Evolutionary conservation across 208 protist genomes (phyloP).

Genomic region (Endotrypanum monterogeii): DNA sequence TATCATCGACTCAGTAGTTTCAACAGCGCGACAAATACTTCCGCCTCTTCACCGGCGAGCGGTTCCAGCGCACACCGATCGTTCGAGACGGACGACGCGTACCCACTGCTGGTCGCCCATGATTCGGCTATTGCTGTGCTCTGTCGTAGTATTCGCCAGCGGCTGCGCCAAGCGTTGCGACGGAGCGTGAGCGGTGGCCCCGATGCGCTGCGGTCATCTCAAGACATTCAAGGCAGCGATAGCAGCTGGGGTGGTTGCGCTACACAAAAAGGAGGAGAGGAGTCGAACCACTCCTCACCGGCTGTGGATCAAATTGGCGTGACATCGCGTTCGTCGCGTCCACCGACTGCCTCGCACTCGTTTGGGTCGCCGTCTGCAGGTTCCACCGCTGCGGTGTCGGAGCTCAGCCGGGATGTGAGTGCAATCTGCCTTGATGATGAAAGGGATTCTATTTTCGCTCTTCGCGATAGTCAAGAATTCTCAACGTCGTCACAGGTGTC

Average conservation of each 20-base stretch:
- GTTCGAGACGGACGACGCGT: slow-evolving; percentile 22
- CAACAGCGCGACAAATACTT: background rate
- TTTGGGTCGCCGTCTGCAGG: background rate
- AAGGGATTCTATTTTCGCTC: background rate
- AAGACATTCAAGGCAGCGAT: background rate
- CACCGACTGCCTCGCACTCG: background rate
- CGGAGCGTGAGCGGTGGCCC: slow-evolving; percentile 4
- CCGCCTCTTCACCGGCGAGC: slow-evolving; percentile 4
- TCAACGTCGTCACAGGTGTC: background rate
- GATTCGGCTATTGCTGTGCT: slow-evolving; percentile 26
- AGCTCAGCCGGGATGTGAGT: background rate
- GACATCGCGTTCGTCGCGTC: no score
- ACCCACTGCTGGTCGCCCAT: slow-evolving; percentile 9
- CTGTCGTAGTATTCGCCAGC: slow-evolving; percentile 25
- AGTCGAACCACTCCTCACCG: no score
- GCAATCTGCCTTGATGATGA: background rate
- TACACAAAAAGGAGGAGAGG: background rate
- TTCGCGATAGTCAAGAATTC: background rate
- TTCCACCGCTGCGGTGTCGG: background rate
- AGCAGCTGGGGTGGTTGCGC: background rate
- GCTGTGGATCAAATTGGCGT: no score
- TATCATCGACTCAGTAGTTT: background rate
- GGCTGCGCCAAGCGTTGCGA: slow-evolving; percentile 19
- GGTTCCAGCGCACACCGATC: slow-evolving; percentile 4
- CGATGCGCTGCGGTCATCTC: background rate